Base-by-base conservation (phyloP, 148 eudicot species). In the Selenicereus undatus region DNA sequence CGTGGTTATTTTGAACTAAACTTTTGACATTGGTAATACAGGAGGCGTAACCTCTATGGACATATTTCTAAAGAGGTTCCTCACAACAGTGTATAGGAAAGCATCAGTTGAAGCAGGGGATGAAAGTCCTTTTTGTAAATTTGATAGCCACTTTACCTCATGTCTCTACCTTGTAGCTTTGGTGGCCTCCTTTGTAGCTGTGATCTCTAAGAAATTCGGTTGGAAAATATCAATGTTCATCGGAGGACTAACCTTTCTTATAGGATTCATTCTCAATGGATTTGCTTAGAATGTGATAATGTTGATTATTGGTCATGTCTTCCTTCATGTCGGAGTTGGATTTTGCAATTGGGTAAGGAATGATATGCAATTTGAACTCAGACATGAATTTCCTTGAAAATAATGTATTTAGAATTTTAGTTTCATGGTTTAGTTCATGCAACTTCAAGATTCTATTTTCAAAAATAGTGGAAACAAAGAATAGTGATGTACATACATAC, bases 21-120 rank as follows among this genome's bases (percentile, higher is more conserved):
- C 39, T 4, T 36, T 36, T 36, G 4, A 36, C 39, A 2, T 2
- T 36, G 4, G n/a, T n/a, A 2, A 36, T 36, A 36, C 4, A 84
- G 86, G 87, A 8, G 88, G 88, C 4, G 88, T 86, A 79, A 86
- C 88, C 5, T 86, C 85, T 36, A 86, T 86, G 85, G 85, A 86
- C 5, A 75, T 77, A 71, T 85, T 85, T 48, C 24, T 85, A 35
- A 80, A 42, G 29, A 80, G 79, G 81, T 85, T 85, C 71, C 82
- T 85, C 27, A 85, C 83, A 68, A 76, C 88, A 0, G 88, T 82
- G 3, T 78, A 83, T 29, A 24, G 60, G 2, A 80, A 80, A 26
- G 5, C 82, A 10, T 64, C 48, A 1, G 60, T 13, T 9, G 22
- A 11, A 62, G 64, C 75, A 22, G 70, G 54, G 0, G 64, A 83